phyloP scores from a whole-genome alignment of 768 basidiomycete species.

The Clitopilus passeckerianus region DNA sequence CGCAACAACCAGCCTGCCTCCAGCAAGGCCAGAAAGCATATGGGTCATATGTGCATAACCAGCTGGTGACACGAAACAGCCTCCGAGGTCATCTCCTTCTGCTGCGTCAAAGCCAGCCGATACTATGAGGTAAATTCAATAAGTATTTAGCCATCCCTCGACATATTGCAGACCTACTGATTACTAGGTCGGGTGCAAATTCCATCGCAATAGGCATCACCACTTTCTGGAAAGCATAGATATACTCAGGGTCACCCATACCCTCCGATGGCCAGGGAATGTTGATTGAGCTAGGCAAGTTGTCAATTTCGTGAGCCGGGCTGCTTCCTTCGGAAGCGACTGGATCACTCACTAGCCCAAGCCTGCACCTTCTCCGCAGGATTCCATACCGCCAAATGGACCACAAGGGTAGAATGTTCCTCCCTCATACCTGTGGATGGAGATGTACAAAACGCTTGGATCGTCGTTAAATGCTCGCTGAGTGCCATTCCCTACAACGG shows the following conservation, averaged over 20 bases:
- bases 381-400: slow-evolving; percentile 81
- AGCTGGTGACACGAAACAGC: slow-evolving; percentile 84
- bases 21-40: slow-evolving; percentile 86
- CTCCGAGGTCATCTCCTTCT: slow-evolving; percentile 85
- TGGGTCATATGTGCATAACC: slow-evolving; percentile 99
- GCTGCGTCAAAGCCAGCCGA: slow-evolving; percentile 99
- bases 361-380: slow-evolving; percentile 80
- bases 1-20: slow-evolving; percentile 86
- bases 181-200: slow-evolving; percentile 93
- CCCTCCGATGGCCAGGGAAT: slow-evolving; percentile 88
- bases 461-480: slow-evolving; percentile 96
- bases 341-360: slow-evolving; percentile 69
- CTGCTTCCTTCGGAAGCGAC: slow-evolving; percentile 4
- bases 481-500: slow-evolving; percentile 84
- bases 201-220: slow-evolving; percentile 98
- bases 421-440: slow-evolving; percentile 90
- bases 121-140: slow-evolving; percentile 42
- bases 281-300: slow-evolving; percentile 74
- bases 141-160: neutral
- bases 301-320: slow-evolving; percentile 2
- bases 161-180: slow-evolving; percentile 54
- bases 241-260: slow-evolving; percentile 94
- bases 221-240: slow-evolving; percentile 93
- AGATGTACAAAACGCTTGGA: slow-evolving; percentile 87
- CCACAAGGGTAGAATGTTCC: slow-evolving; percentile 93